Evolutionary conservation across 768 basidiomycete genomes (phyloP).

Genomic region (Amanita fuliginea): DNA sequence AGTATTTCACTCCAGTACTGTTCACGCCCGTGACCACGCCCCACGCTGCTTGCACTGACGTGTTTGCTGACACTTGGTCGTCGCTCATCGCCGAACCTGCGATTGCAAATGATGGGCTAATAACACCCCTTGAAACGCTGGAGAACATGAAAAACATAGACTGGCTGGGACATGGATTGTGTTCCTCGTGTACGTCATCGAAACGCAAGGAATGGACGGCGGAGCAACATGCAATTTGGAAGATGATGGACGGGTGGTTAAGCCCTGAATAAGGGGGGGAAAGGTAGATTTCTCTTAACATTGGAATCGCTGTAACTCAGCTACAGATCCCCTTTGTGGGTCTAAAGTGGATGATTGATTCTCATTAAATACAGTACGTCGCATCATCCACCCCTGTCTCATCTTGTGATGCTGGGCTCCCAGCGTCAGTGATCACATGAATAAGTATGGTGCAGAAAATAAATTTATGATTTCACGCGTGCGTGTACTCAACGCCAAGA

Average conservation of each 20-base stretch:
- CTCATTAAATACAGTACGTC: conserved; percentile 1
- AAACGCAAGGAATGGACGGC: conserved; percentile 58
- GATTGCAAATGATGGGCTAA: conserved; percentile 48
- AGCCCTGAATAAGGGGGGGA: not conserved
- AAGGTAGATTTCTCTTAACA: conserved; percentile 2
- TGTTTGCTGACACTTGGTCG: conserved; percentile 68
- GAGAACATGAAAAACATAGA: conserved; percentile 44
- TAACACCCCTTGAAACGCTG: conserved; percentile 63
- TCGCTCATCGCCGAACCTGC: conserved; percentile 56
- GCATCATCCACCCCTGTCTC: not conserved
- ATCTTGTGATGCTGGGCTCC: not conserved
- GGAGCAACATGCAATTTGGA: conserved; percentile 52
- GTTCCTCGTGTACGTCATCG: conserved; percentile 41
- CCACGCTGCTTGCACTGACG: conserved; percentile 68
- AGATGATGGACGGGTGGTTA: conserved; percentile 50
- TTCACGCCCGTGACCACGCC: conserved; percentile 61
- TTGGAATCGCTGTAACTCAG: conserved; percentile 6
- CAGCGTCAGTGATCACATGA: not conserved
- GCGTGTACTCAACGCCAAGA: too few relatives aligned
- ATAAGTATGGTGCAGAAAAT: not conserved
- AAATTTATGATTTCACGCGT: too few relatives aligned
- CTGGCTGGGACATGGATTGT: conserved; percentile 51
- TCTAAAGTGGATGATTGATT: not conserved
- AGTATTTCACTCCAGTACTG: conserved; percentile 59
- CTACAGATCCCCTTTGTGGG: not conserved